Percentiles rank a stretch among this genome's conserved stretches.
phyloP scores from a whole-genome alignment of 2,329 filamentous ascomycete genomes.

The Trichophyton mentagrophytes region DNA sequence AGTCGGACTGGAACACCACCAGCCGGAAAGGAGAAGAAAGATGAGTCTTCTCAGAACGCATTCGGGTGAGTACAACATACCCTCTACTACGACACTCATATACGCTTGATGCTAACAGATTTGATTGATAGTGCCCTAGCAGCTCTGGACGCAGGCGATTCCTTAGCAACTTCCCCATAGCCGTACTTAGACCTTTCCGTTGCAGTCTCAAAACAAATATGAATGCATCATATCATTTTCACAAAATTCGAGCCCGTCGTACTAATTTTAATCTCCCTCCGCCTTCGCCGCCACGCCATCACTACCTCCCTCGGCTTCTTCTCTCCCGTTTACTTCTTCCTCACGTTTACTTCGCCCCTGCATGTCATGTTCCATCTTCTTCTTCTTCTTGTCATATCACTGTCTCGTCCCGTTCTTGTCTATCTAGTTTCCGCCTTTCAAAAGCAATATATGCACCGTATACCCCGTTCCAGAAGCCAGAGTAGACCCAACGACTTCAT shows the following conservation, averaged over 20 bases:
- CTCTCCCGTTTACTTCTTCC: too few relatives aligned
- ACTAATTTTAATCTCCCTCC: too few relatives aligned
- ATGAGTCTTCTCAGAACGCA: conserved; percentile 65
- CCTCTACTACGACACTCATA: not conserved
- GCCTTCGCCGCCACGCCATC: too few relatives aligned
- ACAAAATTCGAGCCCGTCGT: too few relatives aligned
- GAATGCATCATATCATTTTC: too few relatives aligned
- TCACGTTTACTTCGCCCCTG: too few relatives aligned
- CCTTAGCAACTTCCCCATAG: conserved; percentile 34
- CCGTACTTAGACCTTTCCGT: too few relatives aligned
- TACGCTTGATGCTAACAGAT: not conserved
- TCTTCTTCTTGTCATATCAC: not conserved
- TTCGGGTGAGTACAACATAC: conserved; percentile 60
- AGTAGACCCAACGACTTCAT: conserved; percentile 45
- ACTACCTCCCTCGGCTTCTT: too few relatives aligned
- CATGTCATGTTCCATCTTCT: too few relatives aligned
- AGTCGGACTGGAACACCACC: conserved; percentile 85
- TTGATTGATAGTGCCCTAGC: conserved; percentile 32
- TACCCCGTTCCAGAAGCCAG: conserved; percentile 59
- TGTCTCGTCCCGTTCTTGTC: not conserved
- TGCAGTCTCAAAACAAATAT: too few relatives aligned
- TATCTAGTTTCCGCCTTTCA: conserved; percentile 27
- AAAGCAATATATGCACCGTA: conserved; percentile 64
- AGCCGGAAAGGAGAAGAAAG: conserved; percentile 47
- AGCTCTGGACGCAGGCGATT: conserved; percentile 34